Percentiles rank a stretch among this genome's conserved stretches.
These are phyloP conservation scores for Aspergillus costaricaensis DNA, from an alignment of 2,329 filamentous ascomycete species.

Conservation along the genomic window DNA sequence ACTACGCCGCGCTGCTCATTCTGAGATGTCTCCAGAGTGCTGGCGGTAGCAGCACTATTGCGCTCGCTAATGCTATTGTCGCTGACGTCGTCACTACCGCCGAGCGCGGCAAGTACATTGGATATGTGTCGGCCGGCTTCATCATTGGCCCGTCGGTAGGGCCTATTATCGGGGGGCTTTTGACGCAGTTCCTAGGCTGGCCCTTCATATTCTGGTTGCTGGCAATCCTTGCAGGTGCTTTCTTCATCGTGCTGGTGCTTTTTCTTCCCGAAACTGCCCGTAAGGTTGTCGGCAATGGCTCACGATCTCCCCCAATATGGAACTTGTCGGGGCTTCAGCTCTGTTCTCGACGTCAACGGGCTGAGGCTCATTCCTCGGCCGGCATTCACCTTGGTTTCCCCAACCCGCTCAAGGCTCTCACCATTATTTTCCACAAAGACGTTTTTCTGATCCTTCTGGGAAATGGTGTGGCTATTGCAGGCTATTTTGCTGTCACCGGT, in stretches of 20 bases:
- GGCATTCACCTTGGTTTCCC: background rate
- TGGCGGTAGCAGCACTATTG: conserved; percentile 44
- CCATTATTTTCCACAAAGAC: background rate
- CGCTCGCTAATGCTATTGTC: conserved; percentile 42
- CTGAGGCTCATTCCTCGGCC: no score
- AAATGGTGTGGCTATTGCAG: background rate
- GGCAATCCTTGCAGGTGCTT: conserved; percentile 52
- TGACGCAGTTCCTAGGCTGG: conserved; percentile 67
- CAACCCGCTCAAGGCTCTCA: background rate
- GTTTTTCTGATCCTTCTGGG: background rate
- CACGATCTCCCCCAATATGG: background rate
- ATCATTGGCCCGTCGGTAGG: conserved; percentile 53
- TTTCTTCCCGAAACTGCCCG: conserved; percentile 13
- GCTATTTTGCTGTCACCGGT: background rate
- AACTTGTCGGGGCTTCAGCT: background rate
- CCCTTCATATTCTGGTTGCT: conserved; percentile 67
- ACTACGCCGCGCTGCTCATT: conserved; percentile 41
- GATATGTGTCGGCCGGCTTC: conserved; percentile 55
- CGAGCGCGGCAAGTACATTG: conserved; percentile 45
- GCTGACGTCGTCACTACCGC: conserved; percentile 40
- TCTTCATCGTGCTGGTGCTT: conserved; percentile 54
- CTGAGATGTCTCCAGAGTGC: conserved; percentile 43
- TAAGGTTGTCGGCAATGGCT: conserved; percentile 12
- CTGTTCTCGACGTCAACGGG: background rate
- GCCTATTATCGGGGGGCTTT: conserved; percentile 64